phyloP scores from a whole-genome alignment of 768 basidiomycete genomes.

The Pleurotus sapidus region DNA sequence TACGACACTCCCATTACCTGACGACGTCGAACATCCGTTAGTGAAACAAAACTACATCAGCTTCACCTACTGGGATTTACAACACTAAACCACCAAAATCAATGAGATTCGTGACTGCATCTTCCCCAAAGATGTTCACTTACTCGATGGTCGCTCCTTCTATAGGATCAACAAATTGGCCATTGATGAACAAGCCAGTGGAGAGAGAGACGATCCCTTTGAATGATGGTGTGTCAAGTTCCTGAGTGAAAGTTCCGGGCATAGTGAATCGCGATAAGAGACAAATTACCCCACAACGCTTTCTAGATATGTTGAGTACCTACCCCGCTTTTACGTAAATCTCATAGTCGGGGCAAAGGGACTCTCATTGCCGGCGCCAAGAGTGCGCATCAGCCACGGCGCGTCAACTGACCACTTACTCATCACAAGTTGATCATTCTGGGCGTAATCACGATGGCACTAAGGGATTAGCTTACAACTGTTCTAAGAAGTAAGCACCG shows the following conservation, averaged over 20 bases:
- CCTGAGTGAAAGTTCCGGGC: conserved; percentile 38
- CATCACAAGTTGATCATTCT: no score
- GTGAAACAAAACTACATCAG: no score
- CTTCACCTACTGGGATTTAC: conserved; percentile 35
- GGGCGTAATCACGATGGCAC: no score
- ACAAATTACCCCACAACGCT: background rate
- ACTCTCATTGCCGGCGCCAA: no score
- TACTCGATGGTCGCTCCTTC: conserved; percentile 56
- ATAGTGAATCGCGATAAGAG: conserved; percentile 18
- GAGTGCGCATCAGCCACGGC: no score
- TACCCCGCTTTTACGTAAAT: no score
- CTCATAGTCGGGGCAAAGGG: no score
- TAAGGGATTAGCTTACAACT: no score
- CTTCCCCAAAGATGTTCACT: conserved; percentile 14
- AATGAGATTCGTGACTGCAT: conserved; percentile 1
- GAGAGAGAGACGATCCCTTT: conserved; percentile 55
- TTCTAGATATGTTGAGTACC: no score
- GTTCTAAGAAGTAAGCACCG: background rate
- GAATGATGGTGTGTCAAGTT: conserved; percentile 52
- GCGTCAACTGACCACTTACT: no score
- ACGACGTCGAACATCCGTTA: background rate
- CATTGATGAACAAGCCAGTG: conserved; percentile 70
- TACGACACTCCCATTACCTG: conserved; percentile 59
- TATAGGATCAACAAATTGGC: conserved; percentile 51
- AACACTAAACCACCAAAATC: conserved; percentile 26